phyloP scores from a whole-genome alignment of 129 eudicot species.

The Chrysanthemum lavandulifolium region DNA sequence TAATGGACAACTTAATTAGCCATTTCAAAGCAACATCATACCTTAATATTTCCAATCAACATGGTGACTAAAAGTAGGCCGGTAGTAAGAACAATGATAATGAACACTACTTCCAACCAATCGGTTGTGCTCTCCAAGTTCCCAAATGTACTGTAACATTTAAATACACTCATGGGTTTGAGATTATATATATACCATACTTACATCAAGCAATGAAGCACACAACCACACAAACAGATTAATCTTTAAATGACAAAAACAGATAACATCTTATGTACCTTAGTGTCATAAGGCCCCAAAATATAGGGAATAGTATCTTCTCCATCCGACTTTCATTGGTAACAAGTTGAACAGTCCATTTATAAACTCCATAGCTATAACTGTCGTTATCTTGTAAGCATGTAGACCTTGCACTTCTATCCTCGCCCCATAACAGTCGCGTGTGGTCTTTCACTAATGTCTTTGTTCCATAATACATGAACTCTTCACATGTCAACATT shows the following conservation, averaged over 20 bases:
- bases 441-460: constrained; percentile 32
- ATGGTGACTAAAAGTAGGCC: constrained; percentile 89
- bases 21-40: constrained; percentile 16
- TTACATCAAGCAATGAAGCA: not conserved
- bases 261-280: constrained; percentile 36
- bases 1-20: not conserved
- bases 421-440: constrained; percentile 62
- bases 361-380: constrained; percentile 67
- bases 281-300: constrained; percentile 93
- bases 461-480: constrained; percentile 56
- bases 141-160: constrained; percentile 67
- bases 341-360: constrained; percentile 82
- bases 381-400: constrained; percentile 47
- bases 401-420: constrained; percentile 45
- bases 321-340: constrained; percentile 69
- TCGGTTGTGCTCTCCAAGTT: constrained; percentile 87
- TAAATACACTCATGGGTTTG: not conserved
- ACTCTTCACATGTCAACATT: constrained; percentile 56
- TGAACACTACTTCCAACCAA: constrained; percentile 73
- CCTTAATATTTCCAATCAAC: constrained; percentile 96
- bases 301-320: constrained; percentile 80
- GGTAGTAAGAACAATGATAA: constrained; percentile 69
- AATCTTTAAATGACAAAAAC: not conserved
- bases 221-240: too few species aligned
- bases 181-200: not conserved